Conservation (phyloP, 371 early-diverging fungal genomes). For the Cladochytrium tenue region DNA sequence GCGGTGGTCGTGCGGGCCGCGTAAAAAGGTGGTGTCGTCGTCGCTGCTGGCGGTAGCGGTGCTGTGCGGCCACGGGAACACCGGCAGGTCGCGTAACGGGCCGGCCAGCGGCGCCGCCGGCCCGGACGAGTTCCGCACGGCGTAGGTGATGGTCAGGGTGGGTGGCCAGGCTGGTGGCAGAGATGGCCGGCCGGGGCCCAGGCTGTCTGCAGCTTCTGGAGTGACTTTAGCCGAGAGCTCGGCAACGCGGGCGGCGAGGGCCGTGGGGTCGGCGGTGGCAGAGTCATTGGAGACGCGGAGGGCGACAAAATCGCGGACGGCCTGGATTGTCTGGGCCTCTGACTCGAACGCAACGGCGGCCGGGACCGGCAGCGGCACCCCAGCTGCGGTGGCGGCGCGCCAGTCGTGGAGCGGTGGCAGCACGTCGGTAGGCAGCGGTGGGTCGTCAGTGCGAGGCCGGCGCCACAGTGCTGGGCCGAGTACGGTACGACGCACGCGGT, state of each 20-base stretch:
- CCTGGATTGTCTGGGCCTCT: neutral
- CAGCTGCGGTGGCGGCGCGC: neutral
- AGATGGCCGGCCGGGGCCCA: no score
- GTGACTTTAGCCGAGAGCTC: neutral
- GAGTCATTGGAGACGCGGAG: neutral
- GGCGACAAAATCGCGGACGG: neutral
- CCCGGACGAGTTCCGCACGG: neutral
- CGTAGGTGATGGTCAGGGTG: conserved; percentile 15
- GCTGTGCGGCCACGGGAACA: neutral
- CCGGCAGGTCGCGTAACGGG: neutral
- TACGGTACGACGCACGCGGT: conserved; percentile 9
- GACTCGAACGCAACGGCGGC: neutral
- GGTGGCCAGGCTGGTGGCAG: neutral
- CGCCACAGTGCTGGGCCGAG: neutral
- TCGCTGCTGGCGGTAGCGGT: neutral
- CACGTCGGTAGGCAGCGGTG: neutral
- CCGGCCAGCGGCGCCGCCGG: neutral
- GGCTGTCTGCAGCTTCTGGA: neutral
- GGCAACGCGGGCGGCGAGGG: neutral
- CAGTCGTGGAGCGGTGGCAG: neutral
- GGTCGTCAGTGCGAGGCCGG: neutral
- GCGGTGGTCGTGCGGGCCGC: no score
- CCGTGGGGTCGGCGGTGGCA: neutral
- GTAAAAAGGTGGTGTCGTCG: no score
- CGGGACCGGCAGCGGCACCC: neutral